Conservation (phyloP, 2,329 filamentous ascomycete genomes). For the Berkeleyomyces rouxiae region DNA sequence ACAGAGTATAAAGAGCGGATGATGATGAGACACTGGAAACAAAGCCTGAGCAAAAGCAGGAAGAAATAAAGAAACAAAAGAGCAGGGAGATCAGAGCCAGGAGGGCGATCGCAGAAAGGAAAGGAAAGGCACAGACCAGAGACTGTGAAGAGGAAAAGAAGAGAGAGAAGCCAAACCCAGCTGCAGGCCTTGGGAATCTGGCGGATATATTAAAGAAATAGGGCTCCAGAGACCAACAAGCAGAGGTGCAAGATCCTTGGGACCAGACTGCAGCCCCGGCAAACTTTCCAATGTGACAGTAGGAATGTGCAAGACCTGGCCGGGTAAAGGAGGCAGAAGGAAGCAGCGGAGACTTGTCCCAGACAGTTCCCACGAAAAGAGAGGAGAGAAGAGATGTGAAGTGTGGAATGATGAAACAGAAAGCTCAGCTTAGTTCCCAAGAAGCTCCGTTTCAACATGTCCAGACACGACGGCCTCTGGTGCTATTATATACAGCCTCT, state of each 20-base stretch:
- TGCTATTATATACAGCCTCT: not conserved
- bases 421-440: not conserved
- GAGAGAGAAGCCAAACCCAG: not conserved
- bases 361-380: not conserved
- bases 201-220: not conserved
- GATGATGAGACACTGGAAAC: not conserved
- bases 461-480: not conserved
- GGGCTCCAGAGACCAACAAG: not conserved
- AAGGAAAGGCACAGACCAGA: constrained; percentile 8
- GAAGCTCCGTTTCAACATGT: not conserved
- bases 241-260: too few species aligned
- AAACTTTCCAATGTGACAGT: too few species aligned
- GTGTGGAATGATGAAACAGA: not conserved
- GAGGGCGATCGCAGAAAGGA: not conserved
- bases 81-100: not conserved
- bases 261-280: too few species aligned
- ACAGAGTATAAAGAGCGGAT: constrained; percentile 4
- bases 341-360: not conserved
- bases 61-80: constrained; percentile 1
- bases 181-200: not conserved
- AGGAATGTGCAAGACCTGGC: not conserved
- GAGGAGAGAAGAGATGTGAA: not conserved
- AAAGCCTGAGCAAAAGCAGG: not conserved
- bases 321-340: not conserved
- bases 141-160: constrained; percentile 4